phyloP scores from a whole-genome alignment of 2,329 filamentous ascomycete genomes.

The Scortechinia acanthostroma region DNA sequence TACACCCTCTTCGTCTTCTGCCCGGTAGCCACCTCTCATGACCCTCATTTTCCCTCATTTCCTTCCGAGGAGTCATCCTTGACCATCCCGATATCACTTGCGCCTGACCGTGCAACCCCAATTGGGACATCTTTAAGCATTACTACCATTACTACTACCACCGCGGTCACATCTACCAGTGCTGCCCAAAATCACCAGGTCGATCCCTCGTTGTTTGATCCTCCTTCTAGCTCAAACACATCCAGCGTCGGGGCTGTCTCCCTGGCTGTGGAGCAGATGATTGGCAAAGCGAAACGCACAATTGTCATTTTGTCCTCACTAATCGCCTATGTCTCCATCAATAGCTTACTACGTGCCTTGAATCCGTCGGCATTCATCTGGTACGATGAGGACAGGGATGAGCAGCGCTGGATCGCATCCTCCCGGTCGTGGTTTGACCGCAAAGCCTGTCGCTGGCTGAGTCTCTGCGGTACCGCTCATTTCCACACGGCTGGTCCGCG shows the following conservation, averaged over 20 bases:
- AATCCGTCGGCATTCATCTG: neutral
- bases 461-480: neutral
- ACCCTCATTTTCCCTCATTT: too few species aligned
- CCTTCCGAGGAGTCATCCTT: neutral
- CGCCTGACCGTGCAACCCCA: too few species aligned
- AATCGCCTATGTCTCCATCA: slow-evolving; percentile 2
- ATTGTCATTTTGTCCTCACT: neutral
- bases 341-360: neutral
- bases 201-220: too few species aligned
- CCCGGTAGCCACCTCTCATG: too few species aligned
- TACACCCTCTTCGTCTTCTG: neutral
- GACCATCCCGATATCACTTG: neutral
- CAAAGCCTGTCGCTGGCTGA: slow-evolving; percentile 1
- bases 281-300: neutral
- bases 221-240: too few species aligned
- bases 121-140: too few species aligned
- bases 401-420: neutral
- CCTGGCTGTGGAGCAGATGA: neutral
- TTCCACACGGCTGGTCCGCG: neutral
- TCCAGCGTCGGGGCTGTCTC: too few species aligned
- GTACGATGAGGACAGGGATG: neutral
- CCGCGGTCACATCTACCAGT: too few species aligned
- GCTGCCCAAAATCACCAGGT: too few species aligned
- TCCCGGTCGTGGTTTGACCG: neutral
- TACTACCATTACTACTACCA: too few species aligned